Evolutionary conservation across 495 filamentous ascomycete genomes (phyloP), one percentile per base, ranked within the genome.

Genomic region (Neurospora pannonica): DNA sequence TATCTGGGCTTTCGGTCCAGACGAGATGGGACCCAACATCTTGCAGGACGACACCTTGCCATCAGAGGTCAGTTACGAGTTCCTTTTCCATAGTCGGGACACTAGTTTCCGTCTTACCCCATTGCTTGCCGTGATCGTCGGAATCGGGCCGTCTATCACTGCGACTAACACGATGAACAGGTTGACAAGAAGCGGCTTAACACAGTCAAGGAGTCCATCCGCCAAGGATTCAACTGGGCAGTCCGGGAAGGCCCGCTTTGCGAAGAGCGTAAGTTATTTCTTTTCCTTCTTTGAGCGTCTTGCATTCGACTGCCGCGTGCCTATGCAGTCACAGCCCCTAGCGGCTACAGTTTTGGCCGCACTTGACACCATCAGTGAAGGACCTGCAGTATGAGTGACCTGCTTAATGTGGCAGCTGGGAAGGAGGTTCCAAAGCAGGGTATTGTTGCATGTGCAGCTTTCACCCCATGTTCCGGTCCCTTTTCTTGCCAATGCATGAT

Each of bases 1-100:
- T 81, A 97, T 99, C 79, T 99, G 96, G 96, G 97, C 97, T 15
- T 99, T 99, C 84, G 96, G 96, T 2, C 97, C 96, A 31, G 95
- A 98, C 74, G 96, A 98, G 78, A 91, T 90, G 85, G 93, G 94
- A 4, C 95, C 96, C 38, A 99, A 99, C 82, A 97, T 99, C 75
- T 85, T 99, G 48, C 95, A 97, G 84, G 95, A 99, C 81, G 96
- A 99, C 82, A 98, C 96, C 17, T 84, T 99, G 17, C 94, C 94
- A 24, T 92, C 91, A 38, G 91, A 94, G 78, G 88, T 89, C 78
- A 79, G 87, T 86, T 71, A 31, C 76, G 77, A 75, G 71, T 76
- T 75, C 71, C 75, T 74, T 82, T 73, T 77, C 48, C 38, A 19
- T 9, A 70, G 71, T 28, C 62, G 46, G 38, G 38, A 36, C 21